These are phyloP conservation scores for Paragyromitra xinjiangensis DNA, from an alignment of 495 filamentous ascomycete species.

Conservation along the genomic window DNA sequence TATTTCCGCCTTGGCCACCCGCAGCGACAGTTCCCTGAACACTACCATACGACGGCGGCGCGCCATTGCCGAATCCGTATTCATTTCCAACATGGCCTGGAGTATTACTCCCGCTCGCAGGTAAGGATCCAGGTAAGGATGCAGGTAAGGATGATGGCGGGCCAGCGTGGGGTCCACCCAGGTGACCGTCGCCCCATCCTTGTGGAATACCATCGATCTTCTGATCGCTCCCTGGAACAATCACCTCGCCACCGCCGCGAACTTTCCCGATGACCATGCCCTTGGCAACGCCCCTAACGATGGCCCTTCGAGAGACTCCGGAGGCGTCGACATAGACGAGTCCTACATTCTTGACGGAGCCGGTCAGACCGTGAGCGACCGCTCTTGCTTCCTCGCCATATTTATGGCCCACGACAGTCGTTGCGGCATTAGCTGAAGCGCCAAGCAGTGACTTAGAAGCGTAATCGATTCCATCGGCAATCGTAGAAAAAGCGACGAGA, in stretches of 20 bases:
- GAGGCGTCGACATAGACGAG: slow-evolving; percentile 97
- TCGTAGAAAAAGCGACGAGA: slow-evolving; percentile 93
- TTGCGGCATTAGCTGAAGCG: slow-evolving; percentile 77
- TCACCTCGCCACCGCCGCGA: slow-evolving; percentile 79
- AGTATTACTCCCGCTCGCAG: slow-evolving; percentile 14
- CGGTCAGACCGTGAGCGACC: slow-evolving; percentile 75
- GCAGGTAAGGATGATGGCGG: slow-evolving; percentile 39
- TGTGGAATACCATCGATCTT: slow-evolving; percentile 60
- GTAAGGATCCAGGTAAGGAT: slow-evolving; percentile 5
- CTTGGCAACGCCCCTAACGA: slow-evolving; percentile 93
- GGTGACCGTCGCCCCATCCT: slow-evolving; percentile 44
- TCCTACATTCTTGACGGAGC: slow-evolving; percentile 92
- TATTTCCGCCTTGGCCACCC: slow-evolving; percentile 4
- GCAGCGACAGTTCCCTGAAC: slow-evolving; percentile 6
- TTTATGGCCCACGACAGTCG: slow-evolving; percentile 79
- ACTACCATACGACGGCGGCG: slow-evolving; percentile 39
- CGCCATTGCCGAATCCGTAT: slow-evolving; percentile 14
- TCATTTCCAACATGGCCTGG: background rate
- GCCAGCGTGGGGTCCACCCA: slow-evolving; percentile 42
- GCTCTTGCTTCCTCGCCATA: slow-evolving; percentile 85
- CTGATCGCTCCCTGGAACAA: slow-evolving; percentile 84
- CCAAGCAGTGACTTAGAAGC: slow-evolving; percentile 77
- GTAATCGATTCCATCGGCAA: slow-evolving; percentile 91
- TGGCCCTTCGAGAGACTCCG: slow-evolving; percentile 84
- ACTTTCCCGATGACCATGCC: slow-evolving; percentile 97